phyloP scores from a whole-genome alignment of 768 basidiomycete species.

The Mycena metata region DNA sequence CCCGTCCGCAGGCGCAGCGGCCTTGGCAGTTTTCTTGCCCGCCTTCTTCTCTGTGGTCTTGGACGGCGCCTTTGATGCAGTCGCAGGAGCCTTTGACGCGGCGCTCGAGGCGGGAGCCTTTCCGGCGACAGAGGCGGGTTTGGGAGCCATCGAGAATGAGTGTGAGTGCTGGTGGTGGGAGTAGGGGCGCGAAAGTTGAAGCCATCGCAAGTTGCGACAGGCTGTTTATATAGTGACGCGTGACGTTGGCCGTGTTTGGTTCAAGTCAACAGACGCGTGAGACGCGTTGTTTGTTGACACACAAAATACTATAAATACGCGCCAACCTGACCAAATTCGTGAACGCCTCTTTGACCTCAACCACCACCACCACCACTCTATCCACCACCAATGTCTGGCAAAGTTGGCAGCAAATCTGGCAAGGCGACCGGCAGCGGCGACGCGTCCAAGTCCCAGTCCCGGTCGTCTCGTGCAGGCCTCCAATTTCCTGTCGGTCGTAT shows the following conservation, averaged over 20 bases:
- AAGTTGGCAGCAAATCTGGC: conserved; percentile 50
- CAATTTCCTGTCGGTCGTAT: conserved; percentile 89
- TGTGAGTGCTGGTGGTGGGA: conserved; percentile 29
- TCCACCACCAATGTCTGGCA: conserved; percentile 51
- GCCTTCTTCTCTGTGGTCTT: conserved; percentile 75
- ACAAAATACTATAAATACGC: conserved; percentile 47
- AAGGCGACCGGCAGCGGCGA: conserved; percentile 55
- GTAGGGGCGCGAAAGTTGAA: conserved; percentile 48
- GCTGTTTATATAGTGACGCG: conserved; percentile 59
- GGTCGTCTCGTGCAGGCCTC: conserved; percentile 73
- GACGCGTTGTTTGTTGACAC: conserved; percentile 54
- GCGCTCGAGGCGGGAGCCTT: conserved; percentile 82
- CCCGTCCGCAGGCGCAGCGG: conserved; percentile 67
- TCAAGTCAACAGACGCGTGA: conserved; percentile 46
- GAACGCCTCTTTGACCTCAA: conserved; percentile 25
- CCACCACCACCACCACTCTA: conserved; percentile 32
- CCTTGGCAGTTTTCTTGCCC: conserved; percentile 82
- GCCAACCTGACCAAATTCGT: conserved; percentile 13
- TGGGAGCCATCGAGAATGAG: conserved; percentile 74
- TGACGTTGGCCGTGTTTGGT: conserved; percentile 62
- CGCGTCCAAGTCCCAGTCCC: conserved; percentile 67
- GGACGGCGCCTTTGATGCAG: conserved; percentile 80
- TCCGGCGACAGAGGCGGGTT: conserved; percentile 85
- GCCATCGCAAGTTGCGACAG: conserved; percentile 11
- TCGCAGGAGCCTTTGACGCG: conserved; percentile 80